Evolutionary conservation across 371 early-diverging fungal species (phyloP).

Genomic region (Mortierella sp.): DNA sequence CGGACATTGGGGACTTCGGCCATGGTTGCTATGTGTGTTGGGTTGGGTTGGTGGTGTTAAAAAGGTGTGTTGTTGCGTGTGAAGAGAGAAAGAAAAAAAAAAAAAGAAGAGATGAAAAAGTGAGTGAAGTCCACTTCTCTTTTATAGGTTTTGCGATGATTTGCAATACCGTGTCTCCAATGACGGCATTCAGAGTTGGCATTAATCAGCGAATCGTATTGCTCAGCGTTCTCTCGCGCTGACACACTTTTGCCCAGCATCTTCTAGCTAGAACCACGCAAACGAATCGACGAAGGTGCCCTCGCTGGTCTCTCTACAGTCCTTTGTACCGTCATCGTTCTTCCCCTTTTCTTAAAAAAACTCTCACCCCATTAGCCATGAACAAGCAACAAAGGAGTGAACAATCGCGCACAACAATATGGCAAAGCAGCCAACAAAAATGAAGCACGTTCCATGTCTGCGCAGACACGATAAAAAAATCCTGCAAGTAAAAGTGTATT

Average conservation of each 20-base stretch:
- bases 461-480: neutral
- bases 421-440: neutral
- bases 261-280: neutral
- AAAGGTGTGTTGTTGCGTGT: neutral
- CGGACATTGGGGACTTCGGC: too few species aligned
- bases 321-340: neutral
- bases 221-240: neutral
- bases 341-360: neutral
- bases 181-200: neutral
- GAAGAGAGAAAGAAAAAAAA: neutral
- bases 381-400: neutral
- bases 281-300: too few species aligned
- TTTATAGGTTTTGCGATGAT: neutral
- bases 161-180: neutral
- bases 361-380: neutral
- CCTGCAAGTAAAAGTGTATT: neutral
- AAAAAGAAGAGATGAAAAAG: too few species aligned
- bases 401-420: neutral
- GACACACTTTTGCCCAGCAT: neutral
- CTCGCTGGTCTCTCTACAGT: neutral
- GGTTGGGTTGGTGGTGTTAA: slow-evolving; percentile 2
- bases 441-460: neutral
- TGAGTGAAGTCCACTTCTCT: too few species aligned
- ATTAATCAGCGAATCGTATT: slow-evolving; percentile 8
- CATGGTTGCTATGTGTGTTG: slow-evolving; percentile 30